Evolutionary conservation across 306 rosid genomes (phyloP), one percentile per base, ranked within the genome.

Genomic region (Fagus crenata): DNA sequence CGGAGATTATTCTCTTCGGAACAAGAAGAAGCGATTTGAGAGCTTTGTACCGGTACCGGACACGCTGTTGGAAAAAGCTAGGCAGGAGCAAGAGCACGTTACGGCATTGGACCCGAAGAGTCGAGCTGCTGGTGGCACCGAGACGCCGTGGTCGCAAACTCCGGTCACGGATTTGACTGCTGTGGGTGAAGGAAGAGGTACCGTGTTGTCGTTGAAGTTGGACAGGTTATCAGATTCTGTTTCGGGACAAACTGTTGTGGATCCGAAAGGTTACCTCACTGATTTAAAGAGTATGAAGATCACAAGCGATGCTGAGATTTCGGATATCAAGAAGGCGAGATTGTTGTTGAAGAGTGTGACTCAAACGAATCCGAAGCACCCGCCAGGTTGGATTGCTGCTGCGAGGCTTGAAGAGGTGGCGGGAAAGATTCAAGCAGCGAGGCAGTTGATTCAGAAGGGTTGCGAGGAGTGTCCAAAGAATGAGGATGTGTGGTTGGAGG

Each of bases 161-260:
- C 98, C 98, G 0, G 97, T 91, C n/a, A 93, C 97, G 3, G 97
- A 93, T 83, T 86, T 93, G 86, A 93, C 98, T 31, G 98, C 93
- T 0, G 98, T 91, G 8, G 98, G 97, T 17, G 96, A 93, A 81
- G 98, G 98, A 12, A 89, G 98, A 75, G 93, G 93, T 55, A 92
- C 96, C 33, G 97, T 92, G 64, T 78, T 92, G 79, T 92, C 96
- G 0, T 77, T 90, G 86, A 92, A 92, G 40, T 82, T 92, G 54
- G 97, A 92, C 84, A 88, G 96, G 80, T 82, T 93, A 33, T 90
- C 96, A 0, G 97, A 90, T 86, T 90, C 97, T 0, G 92, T 90
- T 22, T 90, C 96, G 0, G 94, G 97, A 64, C 81, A 90, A 86
- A 90, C 94, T 0, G 93, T 87, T 65, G 96, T 93, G 7, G 96